A percentile compares a stretch with the other conserved stretches of the same genome.
Conservation (phyloP, 169 alveolate genomes). For the Plasmodium billcollinsi region DNA sequence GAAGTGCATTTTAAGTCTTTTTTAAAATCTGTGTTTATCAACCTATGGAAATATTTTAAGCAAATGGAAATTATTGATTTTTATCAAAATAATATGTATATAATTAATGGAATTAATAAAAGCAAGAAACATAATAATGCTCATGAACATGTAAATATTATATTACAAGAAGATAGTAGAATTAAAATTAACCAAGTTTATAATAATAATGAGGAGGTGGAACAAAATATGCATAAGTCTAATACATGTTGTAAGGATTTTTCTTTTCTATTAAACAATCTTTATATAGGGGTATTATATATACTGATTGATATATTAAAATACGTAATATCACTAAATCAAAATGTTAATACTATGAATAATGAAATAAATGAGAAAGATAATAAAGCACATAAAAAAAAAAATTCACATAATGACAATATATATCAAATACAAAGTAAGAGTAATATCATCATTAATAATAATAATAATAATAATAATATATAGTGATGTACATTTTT, state of each 20-base stretch:
- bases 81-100: background rate
- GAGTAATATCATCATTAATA: background rate
- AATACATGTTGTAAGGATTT: no score
- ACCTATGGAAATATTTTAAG: background rate
- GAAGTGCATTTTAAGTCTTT: conserved; percentile 7
- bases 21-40: conserved; percentile 12
- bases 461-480: background rate
- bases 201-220: no score
- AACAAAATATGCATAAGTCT: no score
- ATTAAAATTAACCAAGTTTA: no score
- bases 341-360: background rate
- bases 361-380: background rate
- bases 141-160: no score
- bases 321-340: no score
- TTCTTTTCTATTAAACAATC: conserved; percentile 1
- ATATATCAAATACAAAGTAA: no score
- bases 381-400: background rate
- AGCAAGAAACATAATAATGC: no score
- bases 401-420: background rate
- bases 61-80: conserved; percentile 5
- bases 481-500: background rate
- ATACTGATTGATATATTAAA: conserved; percentile 33
- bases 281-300: conserved; percentile 23
- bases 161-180: no score
- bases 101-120: background rate